These are phyloP conservation scores for Phanerochaete carnosa DNA, from an alignment of 768 basidiomycete species.

Conservation along the genomic window DNA sequence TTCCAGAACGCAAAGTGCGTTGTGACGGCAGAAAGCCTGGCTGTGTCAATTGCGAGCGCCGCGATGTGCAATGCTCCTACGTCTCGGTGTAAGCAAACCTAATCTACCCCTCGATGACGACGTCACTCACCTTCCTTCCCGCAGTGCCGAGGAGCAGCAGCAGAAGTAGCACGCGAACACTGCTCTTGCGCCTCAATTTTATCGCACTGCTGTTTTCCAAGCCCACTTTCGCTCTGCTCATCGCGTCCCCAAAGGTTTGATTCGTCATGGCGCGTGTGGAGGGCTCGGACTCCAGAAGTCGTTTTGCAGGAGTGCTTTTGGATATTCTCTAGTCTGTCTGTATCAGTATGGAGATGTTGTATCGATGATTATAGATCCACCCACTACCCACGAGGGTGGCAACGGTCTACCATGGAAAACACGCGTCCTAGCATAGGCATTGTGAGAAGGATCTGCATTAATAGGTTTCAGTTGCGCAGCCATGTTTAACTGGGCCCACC, in stretches of 20 bases:
- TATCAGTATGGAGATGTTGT: not conserved
- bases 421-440: too few species aligned
- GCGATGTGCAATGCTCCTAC: conserved; percentile 10
- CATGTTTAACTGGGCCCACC: not conserved
- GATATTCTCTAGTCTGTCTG: not conserved
- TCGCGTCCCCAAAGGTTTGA: too few species aligned
- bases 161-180: not conserved
- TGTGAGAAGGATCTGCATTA: not conserved
- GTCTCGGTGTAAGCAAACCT: conserved; percentile 12
- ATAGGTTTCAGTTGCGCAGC: not conserved
- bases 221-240: not conserved
- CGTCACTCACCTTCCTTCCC: not conserved
- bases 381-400: too few species aligned
- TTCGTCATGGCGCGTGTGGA: too few species aligned
- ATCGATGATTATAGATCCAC: not conserved
- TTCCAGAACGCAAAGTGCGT: conserved; percentile 16
- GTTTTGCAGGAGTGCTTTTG: not conserved
- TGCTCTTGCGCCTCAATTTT: not conserved
- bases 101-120: not conserved
- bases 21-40: conserved; percentile 13
- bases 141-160: conserved; percentile 3
- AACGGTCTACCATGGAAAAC: too few species aligned
- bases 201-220: too few species aligned
- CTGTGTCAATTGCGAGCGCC: conserved; percentile 15
- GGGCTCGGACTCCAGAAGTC: too few species aligned